These are phyloP conservation scores for Sequoiadendron giganteum DNA, from an alignment of 75 land plant genomes.

Conservation along the genomic window DNA sequence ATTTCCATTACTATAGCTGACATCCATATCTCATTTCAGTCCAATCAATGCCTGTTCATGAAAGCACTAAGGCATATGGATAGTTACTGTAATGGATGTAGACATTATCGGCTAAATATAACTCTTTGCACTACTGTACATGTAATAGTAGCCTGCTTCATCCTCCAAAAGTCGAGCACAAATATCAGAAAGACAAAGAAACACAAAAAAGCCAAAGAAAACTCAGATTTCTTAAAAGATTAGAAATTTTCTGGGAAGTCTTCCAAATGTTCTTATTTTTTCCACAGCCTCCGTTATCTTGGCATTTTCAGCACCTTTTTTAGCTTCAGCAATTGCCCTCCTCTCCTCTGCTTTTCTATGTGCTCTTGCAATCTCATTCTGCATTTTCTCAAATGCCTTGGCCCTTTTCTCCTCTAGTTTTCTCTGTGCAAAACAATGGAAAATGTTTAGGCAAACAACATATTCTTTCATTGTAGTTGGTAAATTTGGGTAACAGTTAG, in stretches of 20 bases:
- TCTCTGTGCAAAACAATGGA: constrained; percentile 35
- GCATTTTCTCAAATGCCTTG: constrained; percentile 73
- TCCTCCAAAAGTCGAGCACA: neutral
- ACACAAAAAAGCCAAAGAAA: too few species aligned
- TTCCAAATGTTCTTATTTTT: constrained; percentile 58
- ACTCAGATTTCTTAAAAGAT: constrained; percentile 22
- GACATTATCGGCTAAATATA: too few species aligned
- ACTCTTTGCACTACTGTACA: too few species aligned
- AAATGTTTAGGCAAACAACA: neutral
- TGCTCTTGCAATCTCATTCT: constrained; percentile 80
- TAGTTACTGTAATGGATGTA: too few species aligned
- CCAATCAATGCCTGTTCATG: too few species aligned
- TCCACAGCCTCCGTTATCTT: constrained; percentile 50
- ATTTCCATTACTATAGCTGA: too few species aligned
- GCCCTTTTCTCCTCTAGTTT: constrained; percentile 74
- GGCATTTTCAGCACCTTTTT: constrained; percentile 73
- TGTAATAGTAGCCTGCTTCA: too few species aligned
- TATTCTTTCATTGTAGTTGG: neutral
- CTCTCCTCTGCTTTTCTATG: constrained; percentile 77
- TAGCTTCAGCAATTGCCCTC: constrained; percentile 79
- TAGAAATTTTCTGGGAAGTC: constrained; percentile 49
- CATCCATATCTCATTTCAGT: too few species aligned
- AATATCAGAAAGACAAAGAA: neutral
- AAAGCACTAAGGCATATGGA: too few species aligned
- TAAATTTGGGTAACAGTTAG: neutral